These are phyloP conservation scores for Phialemonium atrogriseum DNA, from an alignment of 2,329 filamentous ascomycete genomes.

Conservation along the genomic window DNA sequence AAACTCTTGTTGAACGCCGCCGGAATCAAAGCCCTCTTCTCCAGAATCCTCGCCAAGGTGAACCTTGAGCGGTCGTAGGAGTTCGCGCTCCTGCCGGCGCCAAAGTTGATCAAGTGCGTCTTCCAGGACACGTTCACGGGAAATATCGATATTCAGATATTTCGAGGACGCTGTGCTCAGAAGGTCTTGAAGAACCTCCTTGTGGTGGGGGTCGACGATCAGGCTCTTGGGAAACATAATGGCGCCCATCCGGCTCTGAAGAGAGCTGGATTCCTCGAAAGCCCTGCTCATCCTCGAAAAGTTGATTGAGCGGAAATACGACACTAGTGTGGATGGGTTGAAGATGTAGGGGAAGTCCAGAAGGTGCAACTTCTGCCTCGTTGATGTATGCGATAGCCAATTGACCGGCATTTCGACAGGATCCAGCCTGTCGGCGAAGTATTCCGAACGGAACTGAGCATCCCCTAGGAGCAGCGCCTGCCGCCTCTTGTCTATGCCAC, in stretches of 20 bases:
- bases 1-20: constrained; percentile 94
- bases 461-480: constrained; percentile 57
- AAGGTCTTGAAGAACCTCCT: constrained; percentile 52
- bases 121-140: constrained; percentile 57
- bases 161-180: constrained; percentile 60
- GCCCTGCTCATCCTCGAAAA: constrained; percentile 77
- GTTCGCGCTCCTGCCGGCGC: constrained; percentile 72
- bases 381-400: constrained; percentile 56
- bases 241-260: constrained; percentile 46
- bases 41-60: constrained; percentile 73
- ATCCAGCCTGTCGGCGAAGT: constrained; percentile 69
- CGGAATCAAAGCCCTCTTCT: constrained; percentile 87
- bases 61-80: constrained; percentile 81
- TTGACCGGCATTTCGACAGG: constrained; percentile 63
- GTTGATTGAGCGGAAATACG: constrained; percentile 83
- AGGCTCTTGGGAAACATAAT: constrained; percentile 46
- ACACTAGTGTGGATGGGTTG: constrained; percentile 60
- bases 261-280: constrained; percentile 59
- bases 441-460: constrained; percentile 65
- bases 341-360: constrained; percentile 79
- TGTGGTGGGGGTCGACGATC: constrained; percentile 49
- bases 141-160: constrained; percentile 62
- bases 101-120: constrained; percentile 85
- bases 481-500: constrained; percentile 47
- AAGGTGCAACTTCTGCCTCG: constrained; percentile 61